Evolutionary conservation across 768 basidiomycete species (phyloP).

Genomic region (Hygrophoropsis aurantiaca): DNA sequence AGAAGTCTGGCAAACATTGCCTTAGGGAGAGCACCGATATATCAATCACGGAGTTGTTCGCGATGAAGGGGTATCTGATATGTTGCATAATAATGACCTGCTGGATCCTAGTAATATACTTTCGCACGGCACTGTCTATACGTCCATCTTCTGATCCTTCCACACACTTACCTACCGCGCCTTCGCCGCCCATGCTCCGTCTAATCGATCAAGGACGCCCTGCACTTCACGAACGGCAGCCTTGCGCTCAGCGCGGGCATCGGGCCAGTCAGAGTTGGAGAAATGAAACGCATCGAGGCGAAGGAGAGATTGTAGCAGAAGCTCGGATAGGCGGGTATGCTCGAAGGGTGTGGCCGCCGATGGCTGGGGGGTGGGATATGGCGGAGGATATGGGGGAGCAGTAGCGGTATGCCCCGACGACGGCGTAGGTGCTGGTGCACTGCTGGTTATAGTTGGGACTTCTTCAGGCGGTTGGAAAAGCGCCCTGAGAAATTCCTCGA

Average conservation of each 20-base stretch:
- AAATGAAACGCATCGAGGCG: slow-evolving; percentile 75
- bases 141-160: no score
- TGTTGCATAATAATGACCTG: no score
- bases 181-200: slow-evolving; percentile 57
- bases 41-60: no score
- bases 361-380: background rate
- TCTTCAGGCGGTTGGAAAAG: slow-evolving; percentile 12
- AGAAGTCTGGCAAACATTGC: no score
- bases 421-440: slow-evolving; percentile 9
- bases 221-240: slow-evolving; percentile 87
- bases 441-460: slow-evolving; percentile 9
- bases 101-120: no score
- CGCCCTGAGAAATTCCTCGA: slow-evolving; percentile 53
- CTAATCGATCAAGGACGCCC: slow-evolving; percentile 74
- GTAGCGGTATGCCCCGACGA: slow-evolving; percentile 2
- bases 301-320: slow-evolving; percentile 84
- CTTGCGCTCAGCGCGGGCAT: slow-evolving; percentile 80
- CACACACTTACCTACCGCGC: no score
- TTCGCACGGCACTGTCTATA: no score
- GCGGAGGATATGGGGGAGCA: background rate
- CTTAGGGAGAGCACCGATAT: no score
- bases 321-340: slow-evolving; percentile 68
- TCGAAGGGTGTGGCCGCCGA: slow-evolving; percentile 27
- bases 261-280: slow-evolving; percentile 72
- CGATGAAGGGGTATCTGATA: no score